Percentiles rank a stretch among this genome's conserved stretches.
Evolutionary conservation across 2,329 filamentous ascomycete genomes (phyloP).

Genomic region (Pestalotiopsis sp.): DNA sequence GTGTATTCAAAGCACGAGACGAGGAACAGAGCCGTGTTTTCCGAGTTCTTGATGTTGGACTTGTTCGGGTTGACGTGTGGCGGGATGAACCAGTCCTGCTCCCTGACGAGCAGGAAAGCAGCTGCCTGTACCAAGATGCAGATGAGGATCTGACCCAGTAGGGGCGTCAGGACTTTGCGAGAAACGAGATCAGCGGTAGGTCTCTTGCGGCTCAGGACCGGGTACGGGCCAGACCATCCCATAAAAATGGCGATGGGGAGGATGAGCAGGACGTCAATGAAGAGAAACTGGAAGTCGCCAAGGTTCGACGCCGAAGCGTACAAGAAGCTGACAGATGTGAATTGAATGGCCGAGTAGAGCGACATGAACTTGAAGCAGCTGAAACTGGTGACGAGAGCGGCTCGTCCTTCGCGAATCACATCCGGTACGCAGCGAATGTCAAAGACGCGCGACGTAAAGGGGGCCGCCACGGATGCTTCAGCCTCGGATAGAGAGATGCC

Average conservation of each 20-base stretch:
- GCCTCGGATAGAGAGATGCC: slow-evolving; percentile 97
- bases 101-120: slow-evolving; percentile 72
- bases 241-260: slow-evolving; percentile 97
- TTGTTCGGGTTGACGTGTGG: slow-evolving; percentile 77
- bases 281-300: slow-evolving; percentile 95
- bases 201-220: slow-evolving; percentile 75
- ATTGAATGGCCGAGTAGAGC: slow-evolving; percentile 98
- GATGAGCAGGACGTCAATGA: slow-evolving; percentile 91
- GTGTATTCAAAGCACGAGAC: slow-evolving; percentile 95
- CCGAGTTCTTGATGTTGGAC: slow-evolving; percentile 85
- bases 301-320: slow-evolving; percentile 93
- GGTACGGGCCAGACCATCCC: slow-evolving; percentile 92
- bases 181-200: slow-evolving; percentile 92
- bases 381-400: slow-evolving; percentile 96
- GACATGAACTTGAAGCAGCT: slow-evolving; percentile 99
- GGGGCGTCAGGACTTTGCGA: slow-evolving; percentile 84
- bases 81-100: slow-evolving; percentile 83
- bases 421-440: slow-evolving; percentile 95
- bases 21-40: slow-evolving; percentile 90
- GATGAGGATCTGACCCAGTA: slow-evolving; percentile 85
- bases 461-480: slow-evolving; percentile 96
- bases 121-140: slow-evolving; percentile 77
- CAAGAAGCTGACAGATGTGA: slow-evolving; percentile 94
- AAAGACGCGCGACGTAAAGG: slow-evolving; percentile 93
- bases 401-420: slow-evolving; percentile 89